A percentile compares a stretch with the other conserved stretches of the same genome.
Evolutionary conservation across 768 basidiomycete genomes (phyloP).

Genomic region (Kondoa subrosea): DNA sequence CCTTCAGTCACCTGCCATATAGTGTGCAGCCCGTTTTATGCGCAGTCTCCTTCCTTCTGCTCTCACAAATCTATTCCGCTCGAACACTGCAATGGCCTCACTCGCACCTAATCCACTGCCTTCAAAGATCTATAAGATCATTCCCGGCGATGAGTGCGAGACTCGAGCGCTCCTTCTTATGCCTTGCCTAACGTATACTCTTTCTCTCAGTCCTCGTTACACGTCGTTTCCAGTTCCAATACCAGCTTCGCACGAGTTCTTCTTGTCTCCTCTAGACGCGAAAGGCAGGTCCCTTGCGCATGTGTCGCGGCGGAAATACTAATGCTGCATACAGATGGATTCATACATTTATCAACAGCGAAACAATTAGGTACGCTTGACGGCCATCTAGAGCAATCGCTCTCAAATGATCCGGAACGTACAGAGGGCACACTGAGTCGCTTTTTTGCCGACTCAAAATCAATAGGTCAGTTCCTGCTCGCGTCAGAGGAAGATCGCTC

Average conservation of each 20-base stretch:
- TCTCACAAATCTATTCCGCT: too few relatives aligned
- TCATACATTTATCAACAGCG: constrained; percentile 1
- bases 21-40: too few relatives aligned
- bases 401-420: background rate
- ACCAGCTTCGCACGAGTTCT: background rate
- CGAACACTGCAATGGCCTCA: too few relatives aligned
- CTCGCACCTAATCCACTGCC: too few relatives aligned
- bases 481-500: background rate
- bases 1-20: too few relatives aligned
- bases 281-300: background rate
- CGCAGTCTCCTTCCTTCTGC: too few relatives aligned
- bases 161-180: background rate
- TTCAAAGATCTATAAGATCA: background rate
- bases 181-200: background rate
- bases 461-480: background rate
- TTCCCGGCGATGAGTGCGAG: background rate
- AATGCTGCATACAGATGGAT: background rate
- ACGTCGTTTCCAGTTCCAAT: background rate
- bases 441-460: background rate
- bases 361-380: background rate
- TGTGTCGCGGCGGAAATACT: background rate
- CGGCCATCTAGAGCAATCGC: background rate
- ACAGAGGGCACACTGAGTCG: background rate
- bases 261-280: background rate
- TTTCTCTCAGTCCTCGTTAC: background rate